Base-by-base conservation (phyloP, 2,329 filamentous ascomycete species). In the Aspergillus unguis region DNA sequence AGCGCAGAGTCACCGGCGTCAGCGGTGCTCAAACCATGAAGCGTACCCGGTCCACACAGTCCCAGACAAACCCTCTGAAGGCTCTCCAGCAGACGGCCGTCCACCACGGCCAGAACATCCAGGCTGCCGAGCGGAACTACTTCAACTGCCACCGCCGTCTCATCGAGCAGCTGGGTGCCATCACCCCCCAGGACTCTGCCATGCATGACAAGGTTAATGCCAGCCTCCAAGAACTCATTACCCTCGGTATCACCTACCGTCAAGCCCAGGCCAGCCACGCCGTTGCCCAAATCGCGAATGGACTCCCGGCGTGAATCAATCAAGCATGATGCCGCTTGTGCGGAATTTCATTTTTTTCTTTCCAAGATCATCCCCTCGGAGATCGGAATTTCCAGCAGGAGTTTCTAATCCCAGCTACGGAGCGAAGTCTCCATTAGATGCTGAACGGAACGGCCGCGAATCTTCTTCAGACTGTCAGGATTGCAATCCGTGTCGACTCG, bases 141-240 rank as follows among this genome's bases (percentile, higher is more conserved):
- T 71, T 69, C 54, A 68, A 71, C 54, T 75, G 72, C 60, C 71
- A 72, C 44, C 57, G 65, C 4, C 67, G 71, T 17, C 59, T 75
- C 25, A 62, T 73, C 17, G 68, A 73, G 53, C 70, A 75, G 44
- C 59, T 75, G 7, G 59, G 58, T 54, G 68, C 63, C 48, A 72
- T 74, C 59, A 69, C 62, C 11, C 72, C 72, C 3, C 66, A 71
- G 64, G 70, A 75, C 53, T 66, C 66, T 8, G 62, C 67, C 25
- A 68, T 72, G 62, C 72, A 75, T 45, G 72, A 75, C 52, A 73
- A 72, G 61, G 71, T 73, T 54, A 75, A 75, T 62, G 71, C 72
- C 46, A 70, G 70, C 54, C 65, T 75, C 44, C 72, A 75, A 64
- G 72, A 75, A 46, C 62, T 75, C 37, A 72, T 70, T 54, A 74